Percentiles rank a stretch among this genome's conserved stretches.
Evolutionary conservation across 2,329 filamentous ascomycete genomes (phyloP).

Genomic region (Claviceps humidiphila): DNA sequence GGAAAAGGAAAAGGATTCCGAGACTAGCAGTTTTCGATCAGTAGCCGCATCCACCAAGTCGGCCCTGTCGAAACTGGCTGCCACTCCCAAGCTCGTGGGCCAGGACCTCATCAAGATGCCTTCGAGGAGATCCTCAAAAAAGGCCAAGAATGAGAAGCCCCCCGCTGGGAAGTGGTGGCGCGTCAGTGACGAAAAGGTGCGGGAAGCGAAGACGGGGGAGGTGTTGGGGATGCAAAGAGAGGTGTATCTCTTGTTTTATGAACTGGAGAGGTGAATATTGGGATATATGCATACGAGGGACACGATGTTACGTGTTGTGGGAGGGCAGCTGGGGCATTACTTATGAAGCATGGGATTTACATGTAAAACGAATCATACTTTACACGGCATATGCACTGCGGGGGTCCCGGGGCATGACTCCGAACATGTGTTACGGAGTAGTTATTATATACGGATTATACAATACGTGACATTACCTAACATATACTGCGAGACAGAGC

Average conservation of each 20-base stretch:
- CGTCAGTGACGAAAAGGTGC: slow-evolving; percentile 93
- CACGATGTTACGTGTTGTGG: neutral
- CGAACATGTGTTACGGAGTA: no score
- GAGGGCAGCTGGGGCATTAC: no score
- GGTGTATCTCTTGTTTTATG: slow-evolving; percentile 93
- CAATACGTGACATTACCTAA: no score
- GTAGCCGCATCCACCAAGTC: slow-evolving; percentile 44
- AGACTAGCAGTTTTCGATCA: slow-evolving; percentile 40
- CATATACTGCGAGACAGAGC: no score
- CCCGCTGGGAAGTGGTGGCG: slow-evolving; percentile 78
- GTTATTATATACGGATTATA: no score
- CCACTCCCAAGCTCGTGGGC: slow-evolving; percentile 18
- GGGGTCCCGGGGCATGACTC: no score
- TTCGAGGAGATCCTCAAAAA: slow-evolving; percentile 14
- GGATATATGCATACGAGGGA: neutral
- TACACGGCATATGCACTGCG: no score
- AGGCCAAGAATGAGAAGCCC: slow-evolving; percentile 41
- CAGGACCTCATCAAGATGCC: slow-evolving; percentile 13
- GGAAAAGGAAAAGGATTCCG: slow-evolving; percentile 28
- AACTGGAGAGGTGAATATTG: slow-evolving; percentile 47
- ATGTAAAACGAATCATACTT: no score
- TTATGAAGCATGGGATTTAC: no score
- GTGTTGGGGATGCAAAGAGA: slow-evolving; percentile 89
- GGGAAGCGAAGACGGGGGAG: slow-evolving; percentile 84
- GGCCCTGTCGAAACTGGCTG: slow-evolving; percentile 34